phyloP scores from a whole-genome alignment of 805 yeast genomes.

The Cyberlindnera maritima region DNA sequence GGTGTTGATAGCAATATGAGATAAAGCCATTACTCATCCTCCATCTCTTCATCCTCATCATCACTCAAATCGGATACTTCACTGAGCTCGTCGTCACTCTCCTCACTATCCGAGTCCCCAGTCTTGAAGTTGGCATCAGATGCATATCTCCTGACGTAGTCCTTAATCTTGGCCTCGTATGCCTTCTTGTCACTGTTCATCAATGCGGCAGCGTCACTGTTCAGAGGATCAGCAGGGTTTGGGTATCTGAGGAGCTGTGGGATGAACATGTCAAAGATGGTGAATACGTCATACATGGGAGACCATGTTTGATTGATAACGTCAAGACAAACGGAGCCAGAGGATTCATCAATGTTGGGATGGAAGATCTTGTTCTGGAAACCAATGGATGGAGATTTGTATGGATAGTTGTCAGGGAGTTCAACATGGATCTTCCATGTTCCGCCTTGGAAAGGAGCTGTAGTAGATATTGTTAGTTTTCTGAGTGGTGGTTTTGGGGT shows the following conservation, averaged over 20 bases:
- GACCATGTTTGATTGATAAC: constrained; percentile 98
- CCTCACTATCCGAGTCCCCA: constrained; percentile 49
- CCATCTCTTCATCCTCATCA: constrained; percentile 23
- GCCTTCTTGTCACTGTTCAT: constrained; percentile 63
- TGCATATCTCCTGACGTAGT: constrained; percentile 73
- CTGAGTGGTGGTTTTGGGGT: no score
- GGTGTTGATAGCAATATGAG: no score
- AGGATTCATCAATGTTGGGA: constrained; percentile 89
- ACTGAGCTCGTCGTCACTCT: constrained; percentile 35
- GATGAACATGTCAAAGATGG: constrained; percentile 87
- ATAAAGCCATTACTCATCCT: constrained; percentile 16
- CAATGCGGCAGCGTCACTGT: constrained; percentile 83
- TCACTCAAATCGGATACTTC: constrained; percentile 26
- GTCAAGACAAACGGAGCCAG: constrained; percentile 92
- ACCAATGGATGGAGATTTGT: constrained; percentile 94
- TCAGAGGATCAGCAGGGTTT: constrained; percentile 91
- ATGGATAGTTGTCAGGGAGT: constrained; percentile 92
- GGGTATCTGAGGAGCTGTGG: constrained; percentile 93
- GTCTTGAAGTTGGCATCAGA: constrained; percentile 38
- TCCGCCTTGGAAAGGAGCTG: constrained; percentile 85
- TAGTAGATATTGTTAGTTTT: neutral
- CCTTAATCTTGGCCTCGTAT: constrained; percentile 68
- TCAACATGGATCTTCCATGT: constrained; percentile 90
- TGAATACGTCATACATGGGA: constrained; percentile 90
- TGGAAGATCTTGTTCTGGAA: constrained; percentile 89